A percentile compares a stretch with the other conserved stretches of the same genome.
Conservation (phyloP, 441 rosid genomes). For the Gossypium davidsonii region DNA sequence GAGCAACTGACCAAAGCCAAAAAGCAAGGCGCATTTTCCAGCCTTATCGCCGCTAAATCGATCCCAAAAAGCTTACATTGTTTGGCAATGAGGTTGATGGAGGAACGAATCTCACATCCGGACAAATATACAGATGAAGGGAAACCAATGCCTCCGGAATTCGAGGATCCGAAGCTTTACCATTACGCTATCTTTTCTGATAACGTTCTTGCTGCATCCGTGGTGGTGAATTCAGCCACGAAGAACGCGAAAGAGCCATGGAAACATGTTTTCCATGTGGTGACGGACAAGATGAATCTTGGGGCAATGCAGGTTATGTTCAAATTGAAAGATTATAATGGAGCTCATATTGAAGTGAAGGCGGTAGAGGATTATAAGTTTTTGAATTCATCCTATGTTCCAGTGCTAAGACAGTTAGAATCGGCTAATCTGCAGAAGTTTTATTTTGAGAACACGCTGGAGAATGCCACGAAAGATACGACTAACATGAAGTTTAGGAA, state of each 20-base stretch:
- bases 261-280: slow-evolving; percentile 89
- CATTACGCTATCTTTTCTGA: slow-evolving; percentile 89
- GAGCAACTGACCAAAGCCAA: slow-evolving; percentile 80
- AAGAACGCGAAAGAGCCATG: slow-evolving; percentile 87
- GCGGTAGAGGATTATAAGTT: slow-evolving; percentile 91
- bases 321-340: slow-evolving; percentile 78
- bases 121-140: slow-evolving; percentile 75
- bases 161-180: slow-evolving; percentile 74
- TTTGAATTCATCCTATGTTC: slow-evolving; percentile 85
- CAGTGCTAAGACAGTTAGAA: slow-evolving; percentile 81
- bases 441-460: slow-evolving; percentile 91
- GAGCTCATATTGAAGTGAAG: slow-evolving; percentile 88
- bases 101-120: slow-evolving; percentile 80
- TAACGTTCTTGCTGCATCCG: slow-evolving; percentile 80
- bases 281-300: slow-evolving; percentile 91
- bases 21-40: slow-evolving; percentile 89
- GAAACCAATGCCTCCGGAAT: slow-evolving; percentile 44
- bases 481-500: slow-evolving; percentile 94
- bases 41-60: slow-evolving; percentile 88
- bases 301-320: slow-evolving; percentile 99
- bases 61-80: slow-evolving; percentile 91
- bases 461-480: slow-evolving; percentile 87
- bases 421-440: slow-evolving; percentile 84
- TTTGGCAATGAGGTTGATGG: slow-evolving; percentile 89
- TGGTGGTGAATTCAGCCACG: slow-evolving; percentile 89